phyloP scores from a whole-genome alignment of 1,284 basidiomycete genomes.

The Vanrija sp. region DNA sequence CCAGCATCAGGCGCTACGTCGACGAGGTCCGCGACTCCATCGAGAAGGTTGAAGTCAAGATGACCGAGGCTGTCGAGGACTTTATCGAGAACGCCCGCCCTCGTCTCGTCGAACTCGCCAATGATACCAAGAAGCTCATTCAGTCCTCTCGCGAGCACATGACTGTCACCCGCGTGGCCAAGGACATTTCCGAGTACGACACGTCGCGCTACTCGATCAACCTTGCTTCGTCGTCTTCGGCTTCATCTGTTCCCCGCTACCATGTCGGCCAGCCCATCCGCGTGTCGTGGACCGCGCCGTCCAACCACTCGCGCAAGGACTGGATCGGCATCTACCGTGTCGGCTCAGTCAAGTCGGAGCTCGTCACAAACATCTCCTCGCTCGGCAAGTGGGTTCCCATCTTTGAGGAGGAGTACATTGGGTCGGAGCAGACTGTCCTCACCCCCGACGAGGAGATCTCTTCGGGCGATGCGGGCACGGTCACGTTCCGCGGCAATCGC shows the following conservation, averaged over 20 bases:
- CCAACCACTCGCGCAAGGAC: constrained; percentile 84
- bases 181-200: constrained; percentile 74
- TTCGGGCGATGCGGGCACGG: constrained; percentile 58
- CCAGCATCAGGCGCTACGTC: constrained; percentile 73
- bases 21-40: constrained; percentile 88
- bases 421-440: constrained; percentile 64
- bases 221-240: constrained; percentile 50
- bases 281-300: constrained; percentile 82
- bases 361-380: constrained; percentile 81
- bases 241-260: constrained; percentile 57
- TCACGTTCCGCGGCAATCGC: constrained; percentile 70
- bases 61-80: constrained; percentile 83
- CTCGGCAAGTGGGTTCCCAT: constrained; percentile 91
- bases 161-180: constrained; percentile 82
- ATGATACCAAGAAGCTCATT: constrained; percentile 87
- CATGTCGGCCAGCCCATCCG: constrained; percentile 86
- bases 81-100: constrained; percentile 75
- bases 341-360: constrained; percentile 74
- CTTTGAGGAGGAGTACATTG: constrained; percentile 88
- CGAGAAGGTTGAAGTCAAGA: constrained; percentile 91
- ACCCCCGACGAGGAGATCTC: constrained; percentile 23
- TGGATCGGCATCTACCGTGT: constrained; percentile 96
- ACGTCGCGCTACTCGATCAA: constrained; percentile 69
- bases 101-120: constrained; percentile 71
- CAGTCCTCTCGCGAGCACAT: constrained; percentile 84